These are phyloP conservation scores for Colletotrichum sansevieriae DNA, from an alignment of 2,329 filamentous ascomycete genomes.

Conservation along the genomic window DNA sequence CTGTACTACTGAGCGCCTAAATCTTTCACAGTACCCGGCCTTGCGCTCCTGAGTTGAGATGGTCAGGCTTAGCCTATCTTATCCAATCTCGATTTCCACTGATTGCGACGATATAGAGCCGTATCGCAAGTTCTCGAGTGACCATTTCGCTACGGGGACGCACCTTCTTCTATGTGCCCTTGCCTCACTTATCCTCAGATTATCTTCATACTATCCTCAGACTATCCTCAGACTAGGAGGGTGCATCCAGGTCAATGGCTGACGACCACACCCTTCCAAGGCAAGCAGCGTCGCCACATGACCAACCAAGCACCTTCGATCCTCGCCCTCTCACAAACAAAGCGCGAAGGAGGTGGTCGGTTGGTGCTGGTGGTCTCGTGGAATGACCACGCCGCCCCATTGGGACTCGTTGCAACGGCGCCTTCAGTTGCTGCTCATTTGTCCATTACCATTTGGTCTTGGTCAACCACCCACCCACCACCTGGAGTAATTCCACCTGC, in stretches of 20 bases:
- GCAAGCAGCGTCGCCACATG: constrained; percentile 31
- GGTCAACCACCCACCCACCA: neutral
- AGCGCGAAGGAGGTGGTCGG: neutral
- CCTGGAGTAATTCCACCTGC: neutral
- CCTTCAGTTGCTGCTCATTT: neutral
- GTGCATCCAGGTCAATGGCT: neutral
- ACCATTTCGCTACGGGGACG: neutral
- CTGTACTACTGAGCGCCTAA: no score
- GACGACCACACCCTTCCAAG: constrained; percentile 28
- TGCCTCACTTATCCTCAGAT: no score
- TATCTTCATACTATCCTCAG: no score
- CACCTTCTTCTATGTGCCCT: no score
- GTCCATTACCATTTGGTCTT: neutral
- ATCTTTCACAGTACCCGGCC: no score
- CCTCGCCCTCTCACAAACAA: constrained; percentile 1
- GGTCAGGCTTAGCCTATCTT: neutral
- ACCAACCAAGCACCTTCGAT: constrained; percentile 1
- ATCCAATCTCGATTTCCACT: constrained; percentile 2
- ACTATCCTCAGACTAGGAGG: no score
- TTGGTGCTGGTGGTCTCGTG: constrained; percentile 24
- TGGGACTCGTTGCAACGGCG: constrained; percentile 3
- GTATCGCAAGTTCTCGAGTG: constrained; percentile 12
- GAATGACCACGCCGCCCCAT: constrained; percentile 12
- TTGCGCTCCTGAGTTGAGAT: no score
- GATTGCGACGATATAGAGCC: constrained; percentile 3